Evolutionary conservation across 2,329 filamentous ascomycete genomes (phyloP).

Genomic region (Fusarium globosum): DNA sequence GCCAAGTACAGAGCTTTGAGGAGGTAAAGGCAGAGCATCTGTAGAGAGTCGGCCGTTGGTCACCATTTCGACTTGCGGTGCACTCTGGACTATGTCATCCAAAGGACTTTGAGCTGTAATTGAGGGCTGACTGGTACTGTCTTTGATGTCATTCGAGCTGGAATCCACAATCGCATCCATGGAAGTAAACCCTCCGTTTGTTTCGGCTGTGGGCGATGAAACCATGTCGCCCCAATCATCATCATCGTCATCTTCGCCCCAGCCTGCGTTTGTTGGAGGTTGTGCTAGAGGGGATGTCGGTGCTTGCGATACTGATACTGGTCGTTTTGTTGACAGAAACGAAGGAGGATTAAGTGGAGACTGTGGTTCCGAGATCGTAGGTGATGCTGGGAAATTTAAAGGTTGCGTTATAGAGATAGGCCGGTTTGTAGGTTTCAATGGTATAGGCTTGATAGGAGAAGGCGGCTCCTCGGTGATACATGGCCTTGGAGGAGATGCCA

Average conservation of each 20-base stretch:
- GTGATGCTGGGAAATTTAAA: slow-evolving; percentile 28
- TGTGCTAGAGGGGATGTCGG: slow-evolving; percentile 40
- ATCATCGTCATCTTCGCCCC: slow-evolving; percentile 49
- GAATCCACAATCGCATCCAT: slow-evolving; percentile 28
- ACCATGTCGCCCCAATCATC: slow-evolving; percentile 73
- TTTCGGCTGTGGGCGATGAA: slow-evolving; percentile 44
- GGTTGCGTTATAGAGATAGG: slow-evolving; percentile 37
- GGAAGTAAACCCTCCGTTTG: slow-evolving; percentile 34
- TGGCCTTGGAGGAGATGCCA: slow-evolving; percentile 8
- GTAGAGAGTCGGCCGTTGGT: slow-evolving; percentile 21
- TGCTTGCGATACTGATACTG: slow-evolving; percentile 30
- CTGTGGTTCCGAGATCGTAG: slow-evolving; percentile 19
- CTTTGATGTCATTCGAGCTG: not conserved
- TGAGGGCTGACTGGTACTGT: slow-evolving; percentile 12
- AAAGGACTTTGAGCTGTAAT: slow-evolving; percentile 10
- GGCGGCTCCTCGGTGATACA: slow-evolving; percentile 18
- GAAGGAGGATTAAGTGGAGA: slow-evolving; percentile 20
- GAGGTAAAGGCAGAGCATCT: slow-evolving; percentile 9
- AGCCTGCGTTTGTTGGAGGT: slow-evolving; percentile 32
- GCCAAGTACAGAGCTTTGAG: not conserved
- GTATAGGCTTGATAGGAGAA: slow-evolving; percentile 28
- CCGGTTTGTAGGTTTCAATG: slow-evolving; percentile 30
- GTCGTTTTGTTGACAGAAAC: slow-evolving; percentile 22
- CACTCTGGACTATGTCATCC: slow-evolving; percentile 5
- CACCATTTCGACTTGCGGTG: not conserved